A percentile compares a stretch with the other conserved stretches of the same genome.
Evolutionary conservation across 2,329 filamentous ascomycete species (phyloP).

Genomic region (Rutstroemia sp.): DNA sequence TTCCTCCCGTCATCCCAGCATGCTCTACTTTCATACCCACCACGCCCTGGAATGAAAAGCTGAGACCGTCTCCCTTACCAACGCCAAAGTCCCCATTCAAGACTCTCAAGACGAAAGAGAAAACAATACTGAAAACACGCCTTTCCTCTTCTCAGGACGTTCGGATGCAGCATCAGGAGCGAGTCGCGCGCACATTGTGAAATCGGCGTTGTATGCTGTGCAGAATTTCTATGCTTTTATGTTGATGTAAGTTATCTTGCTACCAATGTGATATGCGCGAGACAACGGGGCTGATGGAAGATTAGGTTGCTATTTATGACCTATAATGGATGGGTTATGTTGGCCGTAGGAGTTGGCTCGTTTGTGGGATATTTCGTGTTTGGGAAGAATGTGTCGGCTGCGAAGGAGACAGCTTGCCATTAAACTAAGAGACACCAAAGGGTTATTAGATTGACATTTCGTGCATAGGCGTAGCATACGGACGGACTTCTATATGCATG

Average conservation of each 20-base stretch:
- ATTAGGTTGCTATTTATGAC: constrained; percentile 96
- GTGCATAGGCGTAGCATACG: too few species aligned
- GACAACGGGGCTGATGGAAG: constrained; percentile 2
- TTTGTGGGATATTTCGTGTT: constrained; percentile 85
- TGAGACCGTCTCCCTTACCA: constrained; percentile 14
- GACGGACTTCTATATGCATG: too few species aligned
- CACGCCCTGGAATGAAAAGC: constrained; percentile 15
- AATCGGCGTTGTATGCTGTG: constrained; percentile 77
- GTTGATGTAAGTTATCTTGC: constrained; percentile 72
- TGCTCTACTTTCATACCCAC: constrained; percentile 9
- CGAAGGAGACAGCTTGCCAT: constrained; percentile 89
- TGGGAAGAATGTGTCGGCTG: constrained; percentile 59
- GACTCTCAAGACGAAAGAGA: constrained; percentile 14
- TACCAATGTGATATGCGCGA: background rate
- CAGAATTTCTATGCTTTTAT: constrained; percentile 99
- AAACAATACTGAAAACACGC: constrained; percentile 51
- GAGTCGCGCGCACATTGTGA: constrained; percentile 65
- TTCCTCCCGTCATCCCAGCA: background rate
- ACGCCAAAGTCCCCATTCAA: background rate
- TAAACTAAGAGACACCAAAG: constrained; percentile 31
- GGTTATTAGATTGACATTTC: too few species aligned
- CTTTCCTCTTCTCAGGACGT: constrained; percentile 59
- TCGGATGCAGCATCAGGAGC: constrained; percentile 52
- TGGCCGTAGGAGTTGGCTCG: constrained; percentile 80
- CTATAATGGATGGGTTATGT: constrained; percentile 99